Evolutionary conservation across 2,329 filamentous ascomycete genomes (phyloP).

Genomic region (Knoxdaviesia capensis): DNA sequence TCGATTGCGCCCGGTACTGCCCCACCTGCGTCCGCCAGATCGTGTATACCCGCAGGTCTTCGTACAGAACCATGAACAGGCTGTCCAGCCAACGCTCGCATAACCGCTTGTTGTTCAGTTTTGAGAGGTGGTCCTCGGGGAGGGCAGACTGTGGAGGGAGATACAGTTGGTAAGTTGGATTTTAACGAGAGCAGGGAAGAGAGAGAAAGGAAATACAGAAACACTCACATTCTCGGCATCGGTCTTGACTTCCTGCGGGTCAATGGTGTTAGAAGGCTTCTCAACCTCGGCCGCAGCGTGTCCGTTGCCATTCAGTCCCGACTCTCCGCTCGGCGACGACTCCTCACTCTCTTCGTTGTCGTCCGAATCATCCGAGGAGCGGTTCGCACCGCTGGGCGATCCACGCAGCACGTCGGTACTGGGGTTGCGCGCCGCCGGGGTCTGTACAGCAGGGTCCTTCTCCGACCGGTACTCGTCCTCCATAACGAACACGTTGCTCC

Average conservation of each 20-base stretch:
- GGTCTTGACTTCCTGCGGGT: slow-evolving; percentile 56
- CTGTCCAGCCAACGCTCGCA: slow-evolving; percentile 98
- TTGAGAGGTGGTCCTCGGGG: slow-evolving; percentile 57
- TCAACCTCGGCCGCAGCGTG: slow-evolving; percentile 18
- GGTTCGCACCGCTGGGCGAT: slow-evolving; percentile 27
- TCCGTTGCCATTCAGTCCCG: slow-evolving; percentile 16
- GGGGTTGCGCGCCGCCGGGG: slow-evolving; percentile 39
- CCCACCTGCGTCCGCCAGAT: slow-evolving; percentile 98
- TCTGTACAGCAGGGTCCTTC: slow-evolving; percentile 31
- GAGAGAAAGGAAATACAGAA: not conserved
- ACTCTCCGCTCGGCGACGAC: slow-evolving; percentile 18
- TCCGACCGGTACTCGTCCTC: slow-evolving; percentile 94
- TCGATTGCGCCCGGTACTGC: slow-evolving; percentile 79
- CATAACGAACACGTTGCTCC: slow-evolving; percentile 98
- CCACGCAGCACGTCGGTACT: slow-evolving; percentile 63
- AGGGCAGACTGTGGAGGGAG: slow-evolving; percentile 29
- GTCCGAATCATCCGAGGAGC: slow-evolving; percentile 23
- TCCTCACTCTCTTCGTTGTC: slow-evolving; percentile 14
- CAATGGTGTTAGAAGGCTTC: slow-evolving; percentile 60
- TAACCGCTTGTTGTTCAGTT: slow-evolving; percentile 90
- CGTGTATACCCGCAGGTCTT: slow-evolving; percentile 93
- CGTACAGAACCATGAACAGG: slow-evolving; percentile 97
- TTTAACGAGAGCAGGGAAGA: not conserved
- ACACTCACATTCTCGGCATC: slow-evolving; percentile 34
- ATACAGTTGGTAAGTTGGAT: not conserved